Percentiles rank a stretch among this genome's conserved stretches.
These are phyloP conservation scores for Orbilia blumenaviensis DNA, from an alignment of 2,329 filamentous ascomycete genomes.

Conservation along the genomic window DNA sequence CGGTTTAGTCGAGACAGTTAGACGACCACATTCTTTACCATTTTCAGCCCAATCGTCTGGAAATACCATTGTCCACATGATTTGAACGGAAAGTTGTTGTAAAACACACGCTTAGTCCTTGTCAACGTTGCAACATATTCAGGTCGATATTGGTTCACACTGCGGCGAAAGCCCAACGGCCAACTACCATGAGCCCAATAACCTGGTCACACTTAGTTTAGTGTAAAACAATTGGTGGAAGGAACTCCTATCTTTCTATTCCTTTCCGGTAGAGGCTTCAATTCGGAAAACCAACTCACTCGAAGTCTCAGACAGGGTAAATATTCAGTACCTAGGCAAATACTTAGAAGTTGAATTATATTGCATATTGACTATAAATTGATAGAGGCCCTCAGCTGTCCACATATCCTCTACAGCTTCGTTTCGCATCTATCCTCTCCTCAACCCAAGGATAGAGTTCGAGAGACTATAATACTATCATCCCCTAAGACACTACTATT, in stretches of 20 bases:
- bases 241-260: not conserved
- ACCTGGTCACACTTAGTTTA: not conserved
- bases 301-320: too few relatives aligned
- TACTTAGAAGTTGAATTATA: too few relatives aligned
- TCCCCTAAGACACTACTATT: too few relatives aligned
- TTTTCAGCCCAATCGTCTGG: not conserved
- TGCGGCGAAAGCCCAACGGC: not conserved
- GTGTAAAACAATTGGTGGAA: not conserved
- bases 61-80: conserved; percentile 20
- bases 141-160: too few relatives aligned
- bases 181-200: not conserved
- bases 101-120: not conserved
- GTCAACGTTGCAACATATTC: too few relatives aligned
- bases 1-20: not conserved
- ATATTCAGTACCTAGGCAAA: too few relatives aligned
- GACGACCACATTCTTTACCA: conserved; percentile 22
- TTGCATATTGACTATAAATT: conserved; percentile 9
- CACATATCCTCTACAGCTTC: not conserved
- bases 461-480: too few relatives aligned
- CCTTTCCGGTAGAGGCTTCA: not conserved
- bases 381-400: not conserved
- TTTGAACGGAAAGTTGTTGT: not conserved
- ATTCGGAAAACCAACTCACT: too few relatives aligned
- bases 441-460: too few relatives aligned
- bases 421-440: not conserved